Conservation (phyloP, 1,284 basidiomycete species). For the Cryptococcus floricola region DNA sequence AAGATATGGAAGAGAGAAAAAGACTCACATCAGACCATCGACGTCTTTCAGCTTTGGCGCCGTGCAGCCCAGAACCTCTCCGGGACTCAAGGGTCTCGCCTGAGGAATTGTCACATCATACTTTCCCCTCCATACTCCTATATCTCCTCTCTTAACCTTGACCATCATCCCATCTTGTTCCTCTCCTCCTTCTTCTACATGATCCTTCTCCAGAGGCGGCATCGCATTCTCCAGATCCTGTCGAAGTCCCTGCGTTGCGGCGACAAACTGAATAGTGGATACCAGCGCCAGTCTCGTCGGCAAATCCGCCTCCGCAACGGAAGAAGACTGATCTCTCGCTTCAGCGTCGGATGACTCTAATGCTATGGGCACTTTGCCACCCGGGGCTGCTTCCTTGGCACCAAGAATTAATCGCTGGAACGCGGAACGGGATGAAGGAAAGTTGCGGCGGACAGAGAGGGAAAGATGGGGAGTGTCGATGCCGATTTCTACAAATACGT, state of each 20-base stretch:
- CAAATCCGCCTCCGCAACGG: conserved; percentile 4
- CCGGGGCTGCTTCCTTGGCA: conserved; percentile 30
- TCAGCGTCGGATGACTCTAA: conserved; percentile 29
- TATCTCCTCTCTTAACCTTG: conserved; percentile 35
- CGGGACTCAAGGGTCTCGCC: conserved; percentile 88
- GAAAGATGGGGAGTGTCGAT: conserved; percentile 76
- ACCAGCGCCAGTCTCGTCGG: conserved; percentile 79
- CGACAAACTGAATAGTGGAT: conserved; percentile 92
- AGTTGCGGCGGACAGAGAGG: conserved; percentile 82
- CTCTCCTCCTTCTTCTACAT: conserved; percentile 16
- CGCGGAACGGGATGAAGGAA: conserved; percentile 58
- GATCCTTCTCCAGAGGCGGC: conserved; percentile 27
- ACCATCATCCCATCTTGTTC: conserved; percentile 23
- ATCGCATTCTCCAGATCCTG: conserved; percentile 59
- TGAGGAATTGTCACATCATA: conserved; percentile 83
- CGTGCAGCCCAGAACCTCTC: conserved; percentile 96
- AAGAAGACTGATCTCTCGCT: conserved; percentile 6
- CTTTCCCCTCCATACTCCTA: conserved; percentile 51
- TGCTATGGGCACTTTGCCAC: conserved; percentile 38
- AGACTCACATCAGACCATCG: conserved; percentile 76
- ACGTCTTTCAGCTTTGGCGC: conserved; percentile 73
- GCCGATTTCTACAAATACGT: conserved; percentile 95
- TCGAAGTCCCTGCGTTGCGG: conserved; percentile 79
- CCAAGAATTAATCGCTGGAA: conserved; percentile 44
- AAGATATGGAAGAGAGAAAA: background rate